A percentile compares a stretch with the other conserved stretches of the same genome.
Evolutionary conservation across 208 protist genomes (phyloP).

Genomic region (Polymyxa betae): DNA sequence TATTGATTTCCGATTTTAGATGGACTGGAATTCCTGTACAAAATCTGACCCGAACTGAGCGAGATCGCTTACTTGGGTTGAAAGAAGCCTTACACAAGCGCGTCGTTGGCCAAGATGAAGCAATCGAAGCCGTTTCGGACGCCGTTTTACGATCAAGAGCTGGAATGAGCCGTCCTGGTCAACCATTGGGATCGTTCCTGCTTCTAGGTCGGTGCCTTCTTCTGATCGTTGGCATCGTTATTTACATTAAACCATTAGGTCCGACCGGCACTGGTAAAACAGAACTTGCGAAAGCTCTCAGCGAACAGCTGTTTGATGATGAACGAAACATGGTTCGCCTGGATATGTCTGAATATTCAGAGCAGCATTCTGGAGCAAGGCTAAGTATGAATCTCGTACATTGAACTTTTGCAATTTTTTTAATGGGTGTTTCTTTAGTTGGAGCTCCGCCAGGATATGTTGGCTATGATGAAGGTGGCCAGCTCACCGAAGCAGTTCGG

Average conservation of each 20-base stretch:
- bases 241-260: slow-evolving; percentile 62
- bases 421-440: slow-evolving; percentile 68
- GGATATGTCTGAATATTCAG: slow-evolving; percentile 82
- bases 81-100: slow-evolving; percentile 48
- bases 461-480: slow-evolving; percentile 69
- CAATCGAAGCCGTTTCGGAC: slow-evolving; percentile 72
- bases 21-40: slow-evolving; percentile 75
- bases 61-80: slow-evolving; percentile 66
- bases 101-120: slow-evolving; percentile 72
- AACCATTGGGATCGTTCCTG: slow-evolving; percentile 76
- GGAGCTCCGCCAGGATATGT: slow-evolving; percentile 70
- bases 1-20: not conserved
- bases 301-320: slow-evolving; percentile 66
- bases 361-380: slow-evolving; percentile 72
- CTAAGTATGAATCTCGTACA: slow-evolving; percentile 68
- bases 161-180: slow-evolving; percentile 64
- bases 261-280: slow-evolving; percentile 82
- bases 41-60: slow-evolving; percentile 62
- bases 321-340: slow-evolving; percentile 71
- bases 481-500: slow-evolving; percentile 69
- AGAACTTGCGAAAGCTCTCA: slow-evolving; percentile 79
- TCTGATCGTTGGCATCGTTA: not conserved
- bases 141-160: slow-evolving; percentile 74
- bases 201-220: slow-evolving; percentile 41
- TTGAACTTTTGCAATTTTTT: slow-evolving; percentile 77